These are phyloP conservation scores for Neurospora tetraspora DNA, from an alignment of 495 filamentous ascomycete genomes.

Conservation along the genomic window DNA sequence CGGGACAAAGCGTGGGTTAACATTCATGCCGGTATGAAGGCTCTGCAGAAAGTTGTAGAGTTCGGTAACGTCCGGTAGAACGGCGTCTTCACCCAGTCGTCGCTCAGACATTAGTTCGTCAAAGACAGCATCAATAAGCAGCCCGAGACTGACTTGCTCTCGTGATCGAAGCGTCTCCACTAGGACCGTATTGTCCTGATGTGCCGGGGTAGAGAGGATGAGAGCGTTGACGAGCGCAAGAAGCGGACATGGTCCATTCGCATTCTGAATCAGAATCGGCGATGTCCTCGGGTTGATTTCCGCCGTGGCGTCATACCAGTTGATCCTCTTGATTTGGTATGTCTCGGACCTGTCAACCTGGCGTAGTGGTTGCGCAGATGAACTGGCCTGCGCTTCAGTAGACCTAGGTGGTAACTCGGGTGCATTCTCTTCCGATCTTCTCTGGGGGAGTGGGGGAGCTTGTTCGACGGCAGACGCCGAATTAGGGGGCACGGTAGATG, in stretches of 20 bases:
- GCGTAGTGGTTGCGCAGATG: constrained; percentile 27
- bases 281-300: constrained; percentile 36
- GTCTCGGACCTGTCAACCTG: constrained; percentile 32
- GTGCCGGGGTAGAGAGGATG: constrained; percentile 62
- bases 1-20: constrained; percentile 79
- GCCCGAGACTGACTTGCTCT: constrained; percentile 78
- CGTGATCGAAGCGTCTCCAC: constrained; percentile 63
- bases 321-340: constrained; percentile 39
- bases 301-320: constrained; percentile 32
- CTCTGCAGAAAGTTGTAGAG: constrained; percentile 80
- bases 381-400: constrained; percentile 9
- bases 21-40: constrained; percentile 95
- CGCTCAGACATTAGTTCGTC: constrained; percentile 74
- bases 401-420: constrained; percentile 31
- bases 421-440: constrained; percentile 10
- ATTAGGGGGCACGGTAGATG: not conserved
- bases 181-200: constrained; percentile 52
- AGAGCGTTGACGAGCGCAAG: constrained; percentile 91
- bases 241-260: constrained; percentile 88
- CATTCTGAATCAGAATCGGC: constrained; percentile 82
- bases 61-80: constrained; percentile 75
- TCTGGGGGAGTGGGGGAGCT: constrained; percentile 1
- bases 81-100: constrained; percentile 29
- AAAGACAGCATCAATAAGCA: constrained; percentile 79
- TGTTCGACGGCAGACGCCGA: not conserved